Evolutionary conservation across 352 stramenopile genomes (phyloP), one percentile per base, ranked within the genome.

Genomic region (Globisporangium nagaii): DNA sequence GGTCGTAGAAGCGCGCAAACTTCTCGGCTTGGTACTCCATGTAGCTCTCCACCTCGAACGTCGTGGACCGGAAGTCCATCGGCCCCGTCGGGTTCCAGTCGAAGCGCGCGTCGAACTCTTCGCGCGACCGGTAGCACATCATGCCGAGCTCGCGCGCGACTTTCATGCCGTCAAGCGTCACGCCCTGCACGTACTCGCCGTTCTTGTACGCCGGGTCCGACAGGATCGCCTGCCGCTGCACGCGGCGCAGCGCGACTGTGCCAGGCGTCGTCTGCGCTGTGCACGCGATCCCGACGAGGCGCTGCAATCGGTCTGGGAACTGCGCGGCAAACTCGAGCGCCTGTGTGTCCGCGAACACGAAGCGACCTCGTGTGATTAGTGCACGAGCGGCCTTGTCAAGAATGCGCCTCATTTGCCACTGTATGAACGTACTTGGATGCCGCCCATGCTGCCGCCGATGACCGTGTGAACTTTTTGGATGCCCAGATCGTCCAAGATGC

Each of bases 31-130:
- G 82, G 68, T 96, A 92, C 54, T 91, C 77, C 84, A 96, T 91
- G 75, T 96, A 96, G 48, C 70, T 86, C 66, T 96, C 86, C 0
- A 96, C 84, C 28, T 96, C 86, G 42, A 96, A 96, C 12, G 82
- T 94, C 13, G 75, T 55, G n/a, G 70, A 68, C 56, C 79, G 84
- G 50, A 92, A 91, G 37, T 92, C 71, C 60, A 73, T 73, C 13
- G 65, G 63, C 3, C 79, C 80, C 4, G 70, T 88, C 0, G 84
- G 84, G 45, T 90, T 84, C 86, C 85, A 96, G 63, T 95, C 78
- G 58, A 96, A 96, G 4, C 84, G 70, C 2, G 67, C 60, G 55
- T 96, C 85, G 43, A 96, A 93, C 60, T 93, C 86, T 55, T 94
- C 83, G 19, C 83, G 82, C 11, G 80, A 92, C n/a, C 86, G 84